Evolutionary conservation across 1,284 basidiomycete species (phyloP).

Genomic region (Fomitopsis pinicola): DNA sequence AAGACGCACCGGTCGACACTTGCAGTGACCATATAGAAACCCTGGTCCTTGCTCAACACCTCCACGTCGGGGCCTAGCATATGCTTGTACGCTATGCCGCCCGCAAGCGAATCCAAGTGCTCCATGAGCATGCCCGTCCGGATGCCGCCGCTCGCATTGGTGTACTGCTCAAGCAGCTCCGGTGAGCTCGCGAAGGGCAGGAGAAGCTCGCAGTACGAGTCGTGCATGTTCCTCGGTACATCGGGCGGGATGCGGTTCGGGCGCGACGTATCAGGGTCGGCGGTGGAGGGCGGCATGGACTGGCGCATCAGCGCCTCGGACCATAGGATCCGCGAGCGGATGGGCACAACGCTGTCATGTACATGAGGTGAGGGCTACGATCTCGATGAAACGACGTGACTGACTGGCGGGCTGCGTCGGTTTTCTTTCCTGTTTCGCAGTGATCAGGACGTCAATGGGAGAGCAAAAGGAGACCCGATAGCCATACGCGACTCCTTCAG

Average conservation of each 20-base stretch:
- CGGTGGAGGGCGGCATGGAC: slow-evolving; percentile 28
- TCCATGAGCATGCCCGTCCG: slow-evolving; percentile 72
- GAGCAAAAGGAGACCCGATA: background rate
- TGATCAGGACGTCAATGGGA: background rate
- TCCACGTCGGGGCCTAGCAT: slow-evolving; percentile 60
- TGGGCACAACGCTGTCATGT: slow-evolving; percentile 11
- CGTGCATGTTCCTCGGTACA: slow-evolving; percentile 55
- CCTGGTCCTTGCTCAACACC: slow-evolving; percentile 51
- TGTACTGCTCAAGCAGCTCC: slow-evolving; percentile 59
- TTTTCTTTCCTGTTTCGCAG: slow-evolving; percentile 37
- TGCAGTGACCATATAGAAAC: slow-evolving; percentile 81
- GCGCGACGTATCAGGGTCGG: slow-evolving; percentile 7
- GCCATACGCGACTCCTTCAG: slow-evolving; percentile 49
- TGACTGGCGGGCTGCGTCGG: slow-evolving; percentile 52
- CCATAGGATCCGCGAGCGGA: slow-evolving; percentile 39
- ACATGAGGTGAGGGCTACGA: background rate
- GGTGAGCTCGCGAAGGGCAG: slow-evolving; percentile 60
- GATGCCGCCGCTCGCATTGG: slow-evolving; percentile 65
- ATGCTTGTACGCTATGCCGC: slow-evolving; percentile 80
- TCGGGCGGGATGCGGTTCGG: slow-evolving; percentile 16
- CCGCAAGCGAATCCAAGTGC: slow-evolving; percentile 78
- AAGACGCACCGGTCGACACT: slow-evolving; percentile 65
- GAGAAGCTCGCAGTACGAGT: slow-evolving; percentile 63
- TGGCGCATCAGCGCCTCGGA: slow-evolving; percentile 42
- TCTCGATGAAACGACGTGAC: slow-evolving; percentile 26